Percentiles rank a stretch among this genome's conserved stretches.
phyloP scores from a whole-genome alignment of 1,139 yeast genomes.

The Yamadazyma conglobata region DNA sequence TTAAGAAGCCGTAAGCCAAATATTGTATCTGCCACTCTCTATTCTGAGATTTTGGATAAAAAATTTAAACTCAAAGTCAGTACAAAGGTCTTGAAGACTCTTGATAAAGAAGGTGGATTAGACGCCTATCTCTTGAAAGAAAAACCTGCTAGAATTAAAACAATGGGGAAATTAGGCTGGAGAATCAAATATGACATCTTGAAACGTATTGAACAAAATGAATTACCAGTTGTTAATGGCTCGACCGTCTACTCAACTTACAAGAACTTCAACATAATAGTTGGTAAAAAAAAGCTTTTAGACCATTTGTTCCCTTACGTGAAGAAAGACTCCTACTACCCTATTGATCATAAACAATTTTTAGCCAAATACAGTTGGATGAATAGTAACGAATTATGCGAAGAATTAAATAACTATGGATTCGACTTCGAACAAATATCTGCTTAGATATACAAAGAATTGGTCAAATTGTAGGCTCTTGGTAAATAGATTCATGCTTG shows the following conservation, averaged over 20 bases:
- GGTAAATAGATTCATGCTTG: constrained; percentile 2
- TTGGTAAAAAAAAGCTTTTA: constrained; percentile 64
- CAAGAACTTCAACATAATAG: constrained; percentile 47
- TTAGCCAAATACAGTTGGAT: constrained; percentile 31
- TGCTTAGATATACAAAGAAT: too few relatives aligned
- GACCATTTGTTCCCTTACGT: constrained; percentile 51
- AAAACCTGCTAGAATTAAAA: constrained; percentile 84
- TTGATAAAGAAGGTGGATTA: constrained; percentile 90
- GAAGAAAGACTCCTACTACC: constrained; percentile 43
- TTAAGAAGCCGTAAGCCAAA: constrained; percentile 82
- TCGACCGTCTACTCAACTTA: constrained; percentile 44
- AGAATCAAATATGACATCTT: constrained; percentile 73
- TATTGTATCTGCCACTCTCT: constrained; percentile 66
- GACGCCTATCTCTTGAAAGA: constrained; percentile 85
- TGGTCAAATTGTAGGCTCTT: not conserved
- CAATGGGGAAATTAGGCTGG: constrained; percentile 93
- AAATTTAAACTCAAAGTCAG: constrained; percentile 59
- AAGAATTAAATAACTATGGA: constrained; percentile 30
- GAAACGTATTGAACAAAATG: constrained; percentile 25
- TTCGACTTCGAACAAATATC: constrained; percentile 25
- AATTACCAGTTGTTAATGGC: constrained; percentile 21
- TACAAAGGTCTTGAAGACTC: constrained; percentile 80
- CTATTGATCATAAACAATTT: constrained; percentile 37
- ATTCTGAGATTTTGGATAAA: constrained; percentile 76
- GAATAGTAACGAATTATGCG: constrained; percentile 41